phyloP scores from a whole-genome alignment of 1,284 basidiomycete species.

The Heterobasidion parviporum region DNA sequence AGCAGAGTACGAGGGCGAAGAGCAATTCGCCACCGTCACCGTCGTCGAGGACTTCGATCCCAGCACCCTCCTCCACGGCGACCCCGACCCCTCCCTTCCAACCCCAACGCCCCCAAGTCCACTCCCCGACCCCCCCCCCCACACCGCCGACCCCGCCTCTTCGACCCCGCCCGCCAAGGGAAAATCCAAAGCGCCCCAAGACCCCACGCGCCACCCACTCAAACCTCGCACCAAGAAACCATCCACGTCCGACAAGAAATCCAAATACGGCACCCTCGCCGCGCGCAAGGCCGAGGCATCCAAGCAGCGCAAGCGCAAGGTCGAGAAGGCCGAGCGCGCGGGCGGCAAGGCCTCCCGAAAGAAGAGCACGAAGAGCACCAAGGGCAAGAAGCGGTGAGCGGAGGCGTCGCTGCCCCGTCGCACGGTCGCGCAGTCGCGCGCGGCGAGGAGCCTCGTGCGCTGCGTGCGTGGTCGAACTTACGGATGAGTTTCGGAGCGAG shows the following conservation, averaged over 20 bases:
- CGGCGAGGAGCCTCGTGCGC: too few relatives aligned
- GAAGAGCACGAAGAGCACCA: slow-evolving; percentile 7
- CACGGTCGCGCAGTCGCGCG: too few relatives aligned
- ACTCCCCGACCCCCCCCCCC: too few relatives aligned
- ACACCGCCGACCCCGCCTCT: not conserved
- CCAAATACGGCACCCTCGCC: slow-evolving; percentile 58
- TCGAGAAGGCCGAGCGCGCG: slow-evolving; percentile 61
- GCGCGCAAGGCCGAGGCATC: slow-evolving; percentile 43
- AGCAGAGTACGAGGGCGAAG: slow-evolving; percentile 66
- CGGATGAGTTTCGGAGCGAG: too few relatives aligned
- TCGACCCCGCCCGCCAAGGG: not conserved
- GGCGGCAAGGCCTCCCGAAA: slow-evolving; percentile 47
- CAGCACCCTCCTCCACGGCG: slow-evolving; percentile 42
- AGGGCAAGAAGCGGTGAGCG: not conserved
- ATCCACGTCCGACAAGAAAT: slow-evolving; percentile 26
- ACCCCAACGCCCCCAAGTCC: not conserved
- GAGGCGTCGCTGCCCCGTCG: too few relatives aligned
- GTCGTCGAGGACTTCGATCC: slow-evolving; percentile 77
- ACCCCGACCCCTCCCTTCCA: not conserved
- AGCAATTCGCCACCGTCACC: slow-evolving; percentile 74
- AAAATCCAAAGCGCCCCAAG: not conserved
- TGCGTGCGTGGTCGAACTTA: too few relatives aligned
- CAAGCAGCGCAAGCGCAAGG: slow-evolving; percentile 52
- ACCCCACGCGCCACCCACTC: slow-evolving; percentile 9
- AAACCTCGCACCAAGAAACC: slow-evolving; percentile 5